phyloP scores from a whole-genome alignment of 2,329 filamentous ascomycete species.

The Myriosclerotinia duriaeana region DNA sequence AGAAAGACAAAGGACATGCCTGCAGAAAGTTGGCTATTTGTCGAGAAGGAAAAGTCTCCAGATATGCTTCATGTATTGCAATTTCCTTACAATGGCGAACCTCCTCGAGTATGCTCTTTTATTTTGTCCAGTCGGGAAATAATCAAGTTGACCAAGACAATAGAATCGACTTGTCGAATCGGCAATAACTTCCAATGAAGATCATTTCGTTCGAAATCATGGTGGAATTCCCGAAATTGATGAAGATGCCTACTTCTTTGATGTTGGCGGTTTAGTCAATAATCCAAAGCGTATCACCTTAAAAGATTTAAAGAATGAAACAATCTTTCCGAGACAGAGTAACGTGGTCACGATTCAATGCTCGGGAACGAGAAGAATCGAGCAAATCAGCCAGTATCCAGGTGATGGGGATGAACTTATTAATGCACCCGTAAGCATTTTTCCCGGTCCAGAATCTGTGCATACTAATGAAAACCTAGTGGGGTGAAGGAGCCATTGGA shows the following conservation, averaged over 20 bases:
- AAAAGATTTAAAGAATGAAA: slow-evolving; percentile 30
- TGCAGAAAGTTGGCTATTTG: slow-evolving; percentile 57
- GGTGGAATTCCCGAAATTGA: slow-evolving; percentile 69
- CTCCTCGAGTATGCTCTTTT: slow-evolving; percentile 45
- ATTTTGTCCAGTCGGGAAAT: not conserved
- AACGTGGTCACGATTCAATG: slow-evolving; percentile 65
- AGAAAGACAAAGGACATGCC: slow-evolving; percentile 49
- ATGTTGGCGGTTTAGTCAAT: slow-evolving; percentile 32
- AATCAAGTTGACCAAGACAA: not conserved
- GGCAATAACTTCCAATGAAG: slow-evolving; percentile 57
- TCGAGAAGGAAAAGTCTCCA: slow-evolving; percentile 56
- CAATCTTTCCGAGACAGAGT: slow-evolving; percentile 31
- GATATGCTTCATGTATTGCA: slow-evolving; percentile 63
- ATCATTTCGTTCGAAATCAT: slow-evolving; percentile 71
- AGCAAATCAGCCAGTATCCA: slow-evolving; percentile 64
- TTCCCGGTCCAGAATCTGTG: too few relatives aligned
- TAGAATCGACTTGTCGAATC: slow-evolving; percentile 51
- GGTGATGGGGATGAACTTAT: slow-evolving; percentile 65
- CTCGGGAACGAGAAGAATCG: slow-evolving; percentile 65
- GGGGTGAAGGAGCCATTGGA: slow-evolving; percentile 68
- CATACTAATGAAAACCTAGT: slow-evolving; percentile 39
- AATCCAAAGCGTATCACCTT: slow-evolving; percentile 30
- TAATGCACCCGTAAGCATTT: slow-evolving; percentile 41
- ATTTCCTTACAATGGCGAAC: slow-evolving; percentile 65
- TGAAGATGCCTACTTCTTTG: slow-evolving; percentile 37